Percentiles rank a stretch among this genome's conserved stretches.
These are phyloP conservation scores for Syzygium aromaticum DNA, from an alignment of 345 rosid genomes.

Conservation along the genomic window DNA sequence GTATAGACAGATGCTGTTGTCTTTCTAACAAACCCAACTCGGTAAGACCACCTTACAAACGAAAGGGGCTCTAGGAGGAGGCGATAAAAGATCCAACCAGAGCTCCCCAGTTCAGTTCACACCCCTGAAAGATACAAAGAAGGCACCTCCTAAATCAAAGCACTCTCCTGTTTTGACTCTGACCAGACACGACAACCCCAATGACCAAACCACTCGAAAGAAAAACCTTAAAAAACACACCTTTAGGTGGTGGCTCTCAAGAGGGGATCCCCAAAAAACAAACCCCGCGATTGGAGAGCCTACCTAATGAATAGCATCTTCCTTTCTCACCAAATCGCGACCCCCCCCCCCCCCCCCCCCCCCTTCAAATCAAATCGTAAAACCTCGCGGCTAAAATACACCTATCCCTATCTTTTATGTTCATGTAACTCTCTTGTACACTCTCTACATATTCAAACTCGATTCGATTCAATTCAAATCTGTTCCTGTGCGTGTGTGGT, in stretches of 20 bases:
- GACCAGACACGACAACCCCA: background rate
- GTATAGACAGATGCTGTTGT: background rate
- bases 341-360: background rate
- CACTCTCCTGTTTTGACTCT: background rate
- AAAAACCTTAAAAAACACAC: background rate
- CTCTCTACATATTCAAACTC: background rate
- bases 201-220: background rate
- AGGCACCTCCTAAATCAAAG: background rate
- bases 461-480: background rate
- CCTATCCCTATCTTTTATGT: background rate
- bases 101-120: background rate
- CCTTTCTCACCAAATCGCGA: background rate
- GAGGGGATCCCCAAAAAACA: background rate
- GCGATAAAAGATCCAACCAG: background rate
- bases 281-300: background rate
- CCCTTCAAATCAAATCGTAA: background rate
- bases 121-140: background rate
- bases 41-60: background rate
- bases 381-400: background rate
- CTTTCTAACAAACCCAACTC: background rate
- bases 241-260: background rate
- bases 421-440: background rate
- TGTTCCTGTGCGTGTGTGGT: background rate
- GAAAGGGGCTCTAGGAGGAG: background rate
- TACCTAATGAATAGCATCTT: background rate